Base-by-base conservation (phyloP, 2,329 filamentous ascomycete species). In the Botrytis squamosa region DNA sequence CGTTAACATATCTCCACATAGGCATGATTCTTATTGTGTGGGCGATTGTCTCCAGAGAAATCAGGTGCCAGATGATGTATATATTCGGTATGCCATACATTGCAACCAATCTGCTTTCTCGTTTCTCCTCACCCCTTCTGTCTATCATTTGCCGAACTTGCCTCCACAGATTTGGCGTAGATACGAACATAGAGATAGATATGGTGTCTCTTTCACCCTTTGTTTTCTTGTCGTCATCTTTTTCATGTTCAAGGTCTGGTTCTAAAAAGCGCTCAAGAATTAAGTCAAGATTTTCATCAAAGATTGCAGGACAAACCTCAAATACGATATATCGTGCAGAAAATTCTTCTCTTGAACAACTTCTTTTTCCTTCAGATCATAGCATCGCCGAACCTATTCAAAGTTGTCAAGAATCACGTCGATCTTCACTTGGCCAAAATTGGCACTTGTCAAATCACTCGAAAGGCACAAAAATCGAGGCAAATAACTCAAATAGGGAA, bases 171-270 rank as follows among this genome's bases (percentile, higher is more conserved):
- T 20, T 4, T 63, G 52, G 44, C 55, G 29, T 38, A 70, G 38
- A 46, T 46, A 36, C 36, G 16, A 25, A 57, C 20, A 33, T 38
- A 49, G 42, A 59, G n/a, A 64, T 71, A 62, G 36, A 68, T 49
- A 72, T 72, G 71, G 63, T 69, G 18, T 67, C 65, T 33, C 25
- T 72, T 7, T 60, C 42, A 20, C 52, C 71, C 14, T 60, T 67
- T 18, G 20, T 46, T 49, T 22, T 69, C 7, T 69, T 33, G 2
- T 60, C 63, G 16, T 44, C 62, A n/a, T 52, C 71, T 40, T 67
- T 55, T 38, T 49, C 38, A 33, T 68, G 36, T 68, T 72, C 66
- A 25, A 63, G 55, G 36, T 63, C 68, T 6, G 33, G 8, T 33
- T 70, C 68, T 5, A 33, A 57, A 33, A 44, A 14, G n/a, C 42